Percentiles rank a stretch among this genome's conserved stretches.
phyloP scores from a whole-genome alignment of 2,329 filamentous ascomycete genomes.

The Stachybotrys elegans region DNA sequence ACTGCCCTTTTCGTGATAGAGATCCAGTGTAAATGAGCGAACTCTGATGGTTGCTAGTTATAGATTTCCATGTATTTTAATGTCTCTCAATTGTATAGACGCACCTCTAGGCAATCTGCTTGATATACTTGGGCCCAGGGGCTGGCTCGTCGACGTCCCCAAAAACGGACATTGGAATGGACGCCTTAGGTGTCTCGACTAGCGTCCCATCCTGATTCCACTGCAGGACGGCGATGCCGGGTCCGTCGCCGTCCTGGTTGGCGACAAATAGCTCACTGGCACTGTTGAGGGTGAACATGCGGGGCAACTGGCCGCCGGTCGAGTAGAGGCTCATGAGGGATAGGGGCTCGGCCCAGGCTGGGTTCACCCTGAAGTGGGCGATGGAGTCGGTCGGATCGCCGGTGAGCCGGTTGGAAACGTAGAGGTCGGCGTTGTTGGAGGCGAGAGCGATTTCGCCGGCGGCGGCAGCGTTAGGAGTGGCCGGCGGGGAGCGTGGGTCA shows the following conservation, averaged over 20 bases:
- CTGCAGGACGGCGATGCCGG: slow-evolving; percentile 33
- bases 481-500: slow-evolving; percentile 21
- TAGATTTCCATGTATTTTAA: background rate
- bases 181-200: slow-evolving; percentile 22
- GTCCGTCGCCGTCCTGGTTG: slow-evolving; percentile 36
- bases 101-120: slow-evolving; percentile 18
- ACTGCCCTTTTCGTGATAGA: background rate
- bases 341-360: slow-evolving; percentile 23
- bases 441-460: slow-evolving; percentile 41
- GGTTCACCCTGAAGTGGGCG: slow-evolving; percentile 36
- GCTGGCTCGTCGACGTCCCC: slow-evolving; percentile 17
- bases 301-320: slow-evolving; percentile 33
- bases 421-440: slow-evolving; percentile 36
- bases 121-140: slow-evolving; percentile 24
- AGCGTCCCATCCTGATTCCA: slow-evolving; percentile 21
- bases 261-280: slow-evolving; percentile 36
- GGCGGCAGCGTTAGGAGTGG: slow-evolving; percentile 30
- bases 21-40: background rate
- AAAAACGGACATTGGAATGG: slow-evolving; percentile 19
- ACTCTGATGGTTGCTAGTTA: background rate
- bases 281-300: slow-evolving; percentile 40
- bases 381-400: slow-evolving; percentile 41
- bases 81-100: background rate
- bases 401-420: slow-evolving; percentile 46
- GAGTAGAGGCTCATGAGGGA: slow-evolving; percentile 20